Evolutionary conservation across 148 eudicot species (phyloP).

Genomic region (Rhododendron ovatum): DNA sequence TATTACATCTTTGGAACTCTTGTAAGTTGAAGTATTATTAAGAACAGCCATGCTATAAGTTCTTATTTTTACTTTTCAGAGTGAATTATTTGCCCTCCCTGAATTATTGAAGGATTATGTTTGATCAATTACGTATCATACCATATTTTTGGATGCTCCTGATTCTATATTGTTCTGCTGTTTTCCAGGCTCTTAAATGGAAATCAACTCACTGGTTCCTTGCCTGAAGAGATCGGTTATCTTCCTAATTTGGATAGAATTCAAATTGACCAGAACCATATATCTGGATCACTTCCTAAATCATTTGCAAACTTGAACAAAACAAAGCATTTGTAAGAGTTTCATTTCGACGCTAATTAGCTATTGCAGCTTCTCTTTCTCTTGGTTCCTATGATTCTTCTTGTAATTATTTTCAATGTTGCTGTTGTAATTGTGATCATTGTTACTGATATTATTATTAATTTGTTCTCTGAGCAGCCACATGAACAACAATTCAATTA

Average conservation of each 20-base stretch:
- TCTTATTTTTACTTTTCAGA: not conserved
- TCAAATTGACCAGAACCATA: conserved; percentile 68
- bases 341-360: not conserved
- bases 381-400: not conserved
- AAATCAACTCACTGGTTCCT: conserved; percentile 67
- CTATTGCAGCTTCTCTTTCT: not conserved
- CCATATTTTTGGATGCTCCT: not conserved
- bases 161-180: conserved; percentile 9
- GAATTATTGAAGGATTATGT: not conserved
- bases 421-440: not conserved
- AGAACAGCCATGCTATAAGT: not conserved
- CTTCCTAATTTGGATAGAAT: conserved; percentile 57
- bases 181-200: conserved; percentile 70
- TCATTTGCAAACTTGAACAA: conserved; percentile 69
- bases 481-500: conserved; percentile 60
- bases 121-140: not conserved
- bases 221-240: conserved; percentile 76
- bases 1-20: conserved; percentile 32
- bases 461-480: conserved; percentile 35
- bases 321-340: conserved; percentile 70
- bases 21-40: conserved; percentile 32
- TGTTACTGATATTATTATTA: not conserved
- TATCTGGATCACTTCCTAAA: conserved; percentile 73
- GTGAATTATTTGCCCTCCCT: not conserved
- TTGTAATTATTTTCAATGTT: not conserved